Evolutionary conservation across 768 basidiomycete genomes (phyloP).

Genomic region (Kwoniella heveanensis): DNA sequence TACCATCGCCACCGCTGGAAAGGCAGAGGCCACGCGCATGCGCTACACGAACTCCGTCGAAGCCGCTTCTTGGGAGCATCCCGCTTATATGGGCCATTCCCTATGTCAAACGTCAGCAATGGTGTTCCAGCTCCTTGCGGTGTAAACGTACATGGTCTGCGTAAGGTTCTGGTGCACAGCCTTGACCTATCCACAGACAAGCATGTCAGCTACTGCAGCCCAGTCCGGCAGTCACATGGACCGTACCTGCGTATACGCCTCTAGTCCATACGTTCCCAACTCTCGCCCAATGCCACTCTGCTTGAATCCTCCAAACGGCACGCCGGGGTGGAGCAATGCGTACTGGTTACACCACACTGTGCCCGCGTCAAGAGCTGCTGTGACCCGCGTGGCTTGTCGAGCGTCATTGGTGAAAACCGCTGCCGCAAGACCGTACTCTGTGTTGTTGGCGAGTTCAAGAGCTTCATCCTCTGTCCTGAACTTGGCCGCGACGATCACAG

Average conservation of each 20-base stretch:
- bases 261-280: slow-evolving; percentile 70
- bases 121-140: not conserved
- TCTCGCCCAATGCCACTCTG: slow-evolving; percentile 77
- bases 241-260: slow-evolving; percentile 62
- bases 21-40: not conserved
- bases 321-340: slow-evolving; percentile 67
- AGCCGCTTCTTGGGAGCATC: not conserved
- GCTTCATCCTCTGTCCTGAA: slow-evolving; percentile 87
- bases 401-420: slow-evolving; percentile 79
- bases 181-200: slow-evolving; percentile 54
- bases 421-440: slow-evolving; percentile 78
- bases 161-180: slow-evolving; percentile 67
- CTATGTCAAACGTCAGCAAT: slow-evolving; percentile 2
- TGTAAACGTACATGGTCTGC: slow-evolving; percentile 18
- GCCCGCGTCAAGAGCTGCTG: slow-evolving; percentile 75
- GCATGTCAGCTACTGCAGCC: slow-evolving; percentile 1
- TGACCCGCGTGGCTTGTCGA: slow-evolving; percentile 69
- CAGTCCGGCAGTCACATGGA: not conserved
- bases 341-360: slow-evolving; percentile 80
- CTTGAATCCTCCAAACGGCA: slow-evolving; percentile 83
- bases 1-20: not conserved
- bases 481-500: slow-evolving; percentile 78
- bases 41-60: not conserved
- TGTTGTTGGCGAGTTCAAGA: slow-evolving; percentile 79
- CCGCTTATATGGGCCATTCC: slow-evolving; percentile 8